Evolutionary conservation across 116 monocot species (phyloP).

Genomic region (Trichopus zeylanicus): DNA sequence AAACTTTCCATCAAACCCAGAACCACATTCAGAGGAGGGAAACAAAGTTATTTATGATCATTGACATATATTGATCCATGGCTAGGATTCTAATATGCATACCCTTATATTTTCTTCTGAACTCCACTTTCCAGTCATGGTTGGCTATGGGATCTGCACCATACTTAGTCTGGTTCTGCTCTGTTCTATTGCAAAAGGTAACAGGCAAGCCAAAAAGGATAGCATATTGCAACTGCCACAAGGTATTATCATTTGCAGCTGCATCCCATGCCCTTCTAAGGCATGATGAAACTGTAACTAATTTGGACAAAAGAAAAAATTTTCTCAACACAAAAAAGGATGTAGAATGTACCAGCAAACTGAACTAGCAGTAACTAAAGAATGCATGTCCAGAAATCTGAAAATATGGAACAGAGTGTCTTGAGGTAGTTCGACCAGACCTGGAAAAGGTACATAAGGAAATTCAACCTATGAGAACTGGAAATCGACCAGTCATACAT

Average conservation of each 20-base stretch:
- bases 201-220: conserved; percentile 38
- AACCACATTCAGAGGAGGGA: too few relatives aligned
- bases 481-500: not conserved
- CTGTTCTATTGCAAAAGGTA: conserved; percentile 5
- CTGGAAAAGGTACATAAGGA: conserved; percentile 16
- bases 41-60: too few relatives aligned
- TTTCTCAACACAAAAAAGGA: conserved; percentile 2
- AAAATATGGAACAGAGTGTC: conserved; percentile 70
- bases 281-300: conserved; percentile 5
- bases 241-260: conserved; percentile 44
- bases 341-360: conserved; percentile 52
- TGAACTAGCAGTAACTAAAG: conserved; percentile 46
- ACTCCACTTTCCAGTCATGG: conserved; percentile 35
- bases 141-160: not conserved
- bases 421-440: conserved; percentile 32
- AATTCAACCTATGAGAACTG: not conserved
- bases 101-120: conserved; percentile 49
- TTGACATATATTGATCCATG: too few relatives aligned
- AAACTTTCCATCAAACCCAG: too few relatives aligned
- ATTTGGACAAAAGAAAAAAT: not conserved
- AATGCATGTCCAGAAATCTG: conserved; percentile 62
- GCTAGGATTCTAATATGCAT: conserved; percentile 1
- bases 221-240: conserved; percentile 59
- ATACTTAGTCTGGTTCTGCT: not conserved
- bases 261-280: conserved; percentile 64